These are phyloP conservation scores for Penicillium sp. DNA, from an alignment of 2,329 filamentous ascomycete species.

Conservation along the genomic window DNA sequence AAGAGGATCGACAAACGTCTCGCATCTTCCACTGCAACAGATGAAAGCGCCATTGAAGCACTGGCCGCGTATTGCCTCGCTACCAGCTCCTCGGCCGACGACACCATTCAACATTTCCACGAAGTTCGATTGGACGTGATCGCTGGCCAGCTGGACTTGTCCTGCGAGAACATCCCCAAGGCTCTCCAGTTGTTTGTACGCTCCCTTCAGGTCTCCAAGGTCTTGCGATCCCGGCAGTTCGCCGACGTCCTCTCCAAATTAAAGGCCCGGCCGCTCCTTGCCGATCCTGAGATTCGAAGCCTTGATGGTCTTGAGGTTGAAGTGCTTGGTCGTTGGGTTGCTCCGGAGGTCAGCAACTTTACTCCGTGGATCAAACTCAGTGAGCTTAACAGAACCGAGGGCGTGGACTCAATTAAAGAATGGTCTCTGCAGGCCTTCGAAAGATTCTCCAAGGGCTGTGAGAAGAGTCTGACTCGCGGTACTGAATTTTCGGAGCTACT, in stretches of 20 bases:
- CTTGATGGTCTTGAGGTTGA: slow-evolving; percentile 76
- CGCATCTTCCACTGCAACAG: slow-evolving; percentile 46
- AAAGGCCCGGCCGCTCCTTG: slow-evolving; percentile 70
- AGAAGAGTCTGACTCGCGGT: slow-evolving; percentile 60
- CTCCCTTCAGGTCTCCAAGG: slow-evolving; percentile 76
- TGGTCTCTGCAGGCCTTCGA: slow-evolving; percentile 67
- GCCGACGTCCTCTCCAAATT: slow-evolving; percentile 68
- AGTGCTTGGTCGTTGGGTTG: slow-evolving; percentile 75
- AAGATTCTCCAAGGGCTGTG: slow-evolving; percentile 63
- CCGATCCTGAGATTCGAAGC: slow-evolving; percentile 65
- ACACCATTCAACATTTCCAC: slow-evolving; percentile 78
- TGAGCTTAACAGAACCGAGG: slow-evolving; percentile 64
- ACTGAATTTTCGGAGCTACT: slow-evolving; percentile 69
- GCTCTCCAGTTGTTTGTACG: slow-evolving; percentile 72
- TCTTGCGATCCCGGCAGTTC: slow-evolving; percentile 71
- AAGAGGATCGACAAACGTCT: slow-evolving; percentile 61
- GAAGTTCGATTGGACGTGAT: slow-evolving; percentile 71
- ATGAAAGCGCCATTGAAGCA: slow-evolving; percentile 64
- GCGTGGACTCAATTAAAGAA: slow-evolving; percentile 59
- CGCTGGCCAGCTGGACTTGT: slow-evolving; percentile 58
- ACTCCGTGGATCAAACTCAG: slow-evolving; percentile 85
- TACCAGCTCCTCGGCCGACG: slow-evolving; percentile 75
- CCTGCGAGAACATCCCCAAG: slow-evolving; percentile 58
- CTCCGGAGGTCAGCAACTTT: slow-evolving; percentile 79
- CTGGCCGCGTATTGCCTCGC: slow-evolving; percentile 81